Conservation (phyloP, 345 rosid genomes). For the Syzygium grande region DNA sequence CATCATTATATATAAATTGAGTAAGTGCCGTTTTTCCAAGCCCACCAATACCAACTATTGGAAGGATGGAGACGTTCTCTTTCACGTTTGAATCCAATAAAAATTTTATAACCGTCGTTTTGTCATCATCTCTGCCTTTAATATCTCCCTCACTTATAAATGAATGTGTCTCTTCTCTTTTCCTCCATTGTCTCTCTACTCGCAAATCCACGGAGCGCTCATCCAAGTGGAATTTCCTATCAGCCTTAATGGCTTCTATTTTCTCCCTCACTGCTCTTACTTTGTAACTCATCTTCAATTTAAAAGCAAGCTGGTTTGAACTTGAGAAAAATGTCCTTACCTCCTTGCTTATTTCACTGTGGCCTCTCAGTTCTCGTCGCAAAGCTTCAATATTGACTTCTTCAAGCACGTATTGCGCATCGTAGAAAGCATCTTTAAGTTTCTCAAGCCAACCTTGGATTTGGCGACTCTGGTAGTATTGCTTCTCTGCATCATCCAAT, state of each 20-base stretch:
- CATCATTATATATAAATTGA: neutral
- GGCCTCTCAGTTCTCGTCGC: neutral
- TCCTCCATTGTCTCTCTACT: neutral
- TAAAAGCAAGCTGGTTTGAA: neutral
- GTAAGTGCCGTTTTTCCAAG: neutral
- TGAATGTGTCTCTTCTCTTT: neutral
- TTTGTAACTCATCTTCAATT: neutral
- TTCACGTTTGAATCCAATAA: neutral
- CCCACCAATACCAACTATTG: neutral
- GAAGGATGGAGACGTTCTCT: neutral
- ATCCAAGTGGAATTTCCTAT: neutral
- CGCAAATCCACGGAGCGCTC: accelerated
- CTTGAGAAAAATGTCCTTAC: neutral
- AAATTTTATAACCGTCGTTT: neutral
- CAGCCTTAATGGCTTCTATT: neutral
- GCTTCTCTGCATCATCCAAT: neutral
- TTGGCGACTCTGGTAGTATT: neutral
- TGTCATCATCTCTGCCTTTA: neutral
- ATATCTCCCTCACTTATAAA: neutral
- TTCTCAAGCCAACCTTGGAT: neutral
- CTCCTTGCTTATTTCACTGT: neutral
- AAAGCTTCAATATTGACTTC: neutral
- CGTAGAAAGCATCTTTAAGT: neutral
- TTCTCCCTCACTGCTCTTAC: neutral
- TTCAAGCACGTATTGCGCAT: neutral